Evolutionary conservation across 192 early-diverging fungal species (phyloP).

Genomic region (Haplosporangium gracile): DNA sequence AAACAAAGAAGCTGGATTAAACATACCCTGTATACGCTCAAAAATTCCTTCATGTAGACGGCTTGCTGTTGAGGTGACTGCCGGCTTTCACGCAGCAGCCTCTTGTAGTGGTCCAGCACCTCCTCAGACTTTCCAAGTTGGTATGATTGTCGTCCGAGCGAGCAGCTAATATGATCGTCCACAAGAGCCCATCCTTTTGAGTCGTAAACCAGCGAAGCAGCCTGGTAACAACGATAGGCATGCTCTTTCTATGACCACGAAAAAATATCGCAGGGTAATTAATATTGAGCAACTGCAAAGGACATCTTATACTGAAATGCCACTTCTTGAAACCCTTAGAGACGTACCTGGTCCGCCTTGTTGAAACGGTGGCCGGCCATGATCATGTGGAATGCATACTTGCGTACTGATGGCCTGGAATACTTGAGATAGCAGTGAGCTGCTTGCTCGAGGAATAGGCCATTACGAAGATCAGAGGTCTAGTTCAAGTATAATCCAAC

Average conservation of each 20-base stretch:
- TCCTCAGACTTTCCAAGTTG: constrained; percentile 79
- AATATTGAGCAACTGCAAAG: background rate
- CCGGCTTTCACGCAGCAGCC: constrained; percentile 76
- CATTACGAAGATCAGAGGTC: constrained; percentile 83
- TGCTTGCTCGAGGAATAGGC: constrained; percentile 91
- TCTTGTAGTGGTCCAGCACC: constrained; percentile 85
- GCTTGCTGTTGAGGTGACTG: constrained; percentile 76
- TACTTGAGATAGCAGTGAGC: constrained; percentile 81
- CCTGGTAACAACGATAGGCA: constrained; percentile 83
- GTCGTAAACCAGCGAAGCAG: constrained; percentile 72
- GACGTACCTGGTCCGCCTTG: constrained; percentile 78
- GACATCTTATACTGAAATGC: background rate
- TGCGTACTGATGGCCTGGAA: constrained; percentile 80
- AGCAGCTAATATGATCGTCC: constrained; percentile 93
- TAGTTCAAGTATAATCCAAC: constrained; percentile 15
- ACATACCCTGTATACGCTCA: constrained; percentile 81
- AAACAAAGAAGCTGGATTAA: background rate
- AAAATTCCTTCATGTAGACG: constrained; percentile 81
- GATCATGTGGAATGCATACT: constrained; percentile 92
- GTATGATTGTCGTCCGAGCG: constrained; percentile 85
- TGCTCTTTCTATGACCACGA: constrained; percentile 67
- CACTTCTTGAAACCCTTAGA: background rate
- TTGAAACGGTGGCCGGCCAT: constrained; percentile 88
- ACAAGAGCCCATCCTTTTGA: constrained; percentile 76
- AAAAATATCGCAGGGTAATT: background rate